phyloP scores from a whole-genome alignment of 2,329 filamentous ascomycete species.

The Colletotrichum cereale region DNA sequence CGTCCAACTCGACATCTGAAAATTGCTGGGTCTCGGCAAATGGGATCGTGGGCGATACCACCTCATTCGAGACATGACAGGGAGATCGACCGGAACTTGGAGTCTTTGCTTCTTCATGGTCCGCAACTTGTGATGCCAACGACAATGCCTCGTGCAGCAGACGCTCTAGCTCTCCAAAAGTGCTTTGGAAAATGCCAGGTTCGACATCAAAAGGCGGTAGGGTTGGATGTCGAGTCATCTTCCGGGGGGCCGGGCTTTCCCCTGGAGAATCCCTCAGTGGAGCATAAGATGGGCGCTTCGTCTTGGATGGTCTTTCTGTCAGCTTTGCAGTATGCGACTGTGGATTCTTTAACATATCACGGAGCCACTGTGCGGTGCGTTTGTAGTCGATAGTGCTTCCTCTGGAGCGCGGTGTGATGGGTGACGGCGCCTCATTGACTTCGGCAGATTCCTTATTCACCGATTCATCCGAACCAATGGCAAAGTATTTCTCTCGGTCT shows the following conservation, averaged over 20 bases:
- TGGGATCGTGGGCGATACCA: neutral
- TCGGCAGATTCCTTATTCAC: constrained; percentile 13
- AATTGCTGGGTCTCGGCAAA: neutral
- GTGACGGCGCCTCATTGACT: constrained; percentile 17
- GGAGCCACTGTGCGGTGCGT: constrained; percentile 51
- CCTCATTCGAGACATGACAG: neutral
- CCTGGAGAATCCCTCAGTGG: neutral
- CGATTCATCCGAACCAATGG: constrained; percentile 27
- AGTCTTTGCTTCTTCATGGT: constrained; percentile 45
- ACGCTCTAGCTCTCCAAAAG: constrained; percentile 59
- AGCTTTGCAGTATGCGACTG: constrained; percentile 46
- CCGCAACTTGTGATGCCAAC: constrained; percentile 56
- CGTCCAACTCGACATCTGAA: constrained; percentile 21
- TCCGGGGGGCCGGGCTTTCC: constrained; percentile 20
- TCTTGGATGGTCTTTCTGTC: constrained; percentile 45
- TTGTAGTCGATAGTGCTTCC: constrained; percentile 49
- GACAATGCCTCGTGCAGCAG: constrained; percentile 61
- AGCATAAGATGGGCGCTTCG: constrained; percentile 15
- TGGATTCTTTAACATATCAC: constrained; percentile 47
- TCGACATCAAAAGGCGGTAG: constrained; percentile 39
- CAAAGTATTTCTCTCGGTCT: constrained; percentile 5
- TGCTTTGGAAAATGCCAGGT: constrained; percentile 49
- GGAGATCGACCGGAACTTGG: neutral
- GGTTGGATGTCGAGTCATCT: constrained; percentile 36
- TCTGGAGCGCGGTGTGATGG: constrained; percentile 44